Base-by-base conservation (phyloP, 768 basidiomycete genomes). In the Aureoboletus auriporus region DNA sequence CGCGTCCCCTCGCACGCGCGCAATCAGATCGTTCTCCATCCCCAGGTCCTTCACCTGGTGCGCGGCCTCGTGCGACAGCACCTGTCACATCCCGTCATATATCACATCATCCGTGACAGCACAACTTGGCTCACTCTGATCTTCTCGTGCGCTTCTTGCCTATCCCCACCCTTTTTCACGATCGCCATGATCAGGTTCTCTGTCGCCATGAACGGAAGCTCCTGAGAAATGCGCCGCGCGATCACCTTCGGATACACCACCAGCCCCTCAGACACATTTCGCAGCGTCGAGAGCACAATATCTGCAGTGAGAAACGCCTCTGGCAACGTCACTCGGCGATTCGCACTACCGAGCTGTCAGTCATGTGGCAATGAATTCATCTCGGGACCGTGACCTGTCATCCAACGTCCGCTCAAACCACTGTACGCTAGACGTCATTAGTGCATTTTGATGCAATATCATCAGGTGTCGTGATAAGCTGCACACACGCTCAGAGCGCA, bases 111-210 rank as follows among this genome's bases (percentile, higher is more conserved):
- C 46, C 39, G 14, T 49, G 42, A 51, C 43, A 34, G 39, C 43
- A 42, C 12, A 44, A 30, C 38, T 50, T 20, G n/a, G 70, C 75
- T 51, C 53, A 89, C 89, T 50, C 95, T 75, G 62, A 97, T 93
- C 71, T 90, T 88, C 71, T 97, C 96, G 65, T 98, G 96, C 8
- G 92, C 92, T 69, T 92, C 93, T 65, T 98, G 96, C 30, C 96
- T 79, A 69, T 98, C 94, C 1, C 94, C 95, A 17, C 92, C 92
- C 42, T 80, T 83, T 69, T 90, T 96, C 53, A 98, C 96, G 37
- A 99, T 82, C 2, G 93, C 93, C 96, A 99, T 98, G 71, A 98
- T 98, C 69, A 99, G 79, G 68, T 99, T 99, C 70, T 99, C 96
- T 2, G 96, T 99, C 5, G 95, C 93, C 96, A 99, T 98, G 79